Evolutionary conservation across 2,329 filamentous ascomycete species (phyloP), one percentile per base, ranked within the genome.

Genomic region (Diplocarpon rosae): DNA sequence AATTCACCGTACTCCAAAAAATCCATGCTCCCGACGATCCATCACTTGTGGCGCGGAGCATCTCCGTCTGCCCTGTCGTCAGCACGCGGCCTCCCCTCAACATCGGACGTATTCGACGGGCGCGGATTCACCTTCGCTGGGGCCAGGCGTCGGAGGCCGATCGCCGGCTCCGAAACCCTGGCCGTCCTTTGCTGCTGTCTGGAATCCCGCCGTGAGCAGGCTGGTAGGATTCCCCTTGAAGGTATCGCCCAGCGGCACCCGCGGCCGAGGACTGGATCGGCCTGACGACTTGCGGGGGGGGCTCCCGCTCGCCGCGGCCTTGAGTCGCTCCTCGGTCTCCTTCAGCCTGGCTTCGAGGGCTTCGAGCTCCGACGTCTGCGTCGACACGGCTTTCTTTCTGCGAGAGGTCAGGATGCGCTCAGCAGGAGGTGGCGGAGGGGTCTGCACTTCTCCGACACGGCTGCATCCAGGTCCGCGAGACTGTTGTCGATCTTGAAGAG

Each of bases 401-500:
- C 29, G 27, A 20, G 38, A 20, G 16, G 43, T 46, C 15, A 45
- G 41, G 16, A 24, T 27, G 37, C 27, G 34, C 11, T 38, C 11
- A 30, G 30, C 14, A 13, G 16, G 5, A 30, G 15, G 36, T 5
- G 1, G 27, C n/a, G n/a, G 17, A 20, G 42, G 36, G 38, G 11
- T 29, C 40, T 48, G 34, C 47, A 95, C 89, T 89, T 90, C 65
- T 86, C 76, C 62, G 86, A 76, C 49, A 95, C 78, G 54, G 83
- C 77, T 62, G 82, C 73, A 59, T 84, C 78, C 30, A 94, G 73
- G 50, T 83, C 75, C 59, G 82, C 77, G 47, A 92, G 65, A 55
- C 81, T 82, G 64, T 80, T 83, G 56, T 92, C 85, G 60, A 95
- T 80, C 59, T 84, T 83, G 70, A 95, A 95, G 56, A 93, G 83